Base-by-base conservation (phyloP, 306 rosid species). In the Prosopis cineraria region DNA sequence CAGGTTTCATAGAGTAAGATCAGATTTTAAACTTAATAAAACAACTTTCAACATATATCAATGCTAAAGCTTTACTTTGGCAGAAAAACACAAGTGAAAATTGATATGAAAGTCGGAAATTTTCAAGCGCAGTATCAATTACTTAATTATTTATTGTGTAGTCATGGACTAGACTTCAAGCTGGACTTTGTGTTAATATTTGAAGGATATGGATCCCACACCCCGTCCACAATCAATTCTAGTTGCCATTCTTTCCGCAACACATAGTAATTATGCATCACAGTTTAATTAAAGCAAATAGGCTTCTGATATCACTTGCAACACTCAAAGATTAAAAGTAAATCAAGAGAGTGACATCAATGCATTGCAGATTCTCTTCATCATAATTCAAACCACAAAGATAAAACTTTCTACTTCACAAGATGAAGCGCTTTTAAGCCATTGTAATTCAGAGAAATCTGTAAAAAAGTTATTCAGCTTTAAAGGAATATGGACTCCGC, bases 1-100 rank as follows among this genome's bases (percentile, higher is more conserved):
- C 75, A 84, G 2, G 71, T 69, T 81, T 58, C 7, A 53, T n/a
- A 37, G 24, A 56, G 6, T 22, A 11, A 39, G 33, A 37, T 39
- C 52, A 67, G 50, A 67, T 67, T 67, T 20, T 22, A 45, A 10
- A 20, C 52, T 20, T 5, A 40, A 8, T 0, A 36, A 36, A 65
- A 65, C 47, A n/a, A 65, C 22, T 19, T 36, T 65, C 48, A 9
- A 12, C 27, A 0, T 50, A 22, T 55, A 22, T 62, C 41, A 63
- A 63, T 34, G 41, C 25, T 63, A 63, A 63, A 17, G 13, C 24
- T 63, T n/a, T 13, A 59, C 30, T 8, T 22, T 8, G 24, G 7
- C 33, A 63, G 14, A 6, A 19, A 64, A 8, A 3, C 27, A 34
- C 16, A n/a, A 17, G 29, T 16, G 7, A 30, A 62, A 31, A 14